Percentiles rank a stretch among this genome's conserved stretches.
phyloP scores from a whole-genome alignment of 78 protist species.

The Pigoraptor vietnamica region DNA sequence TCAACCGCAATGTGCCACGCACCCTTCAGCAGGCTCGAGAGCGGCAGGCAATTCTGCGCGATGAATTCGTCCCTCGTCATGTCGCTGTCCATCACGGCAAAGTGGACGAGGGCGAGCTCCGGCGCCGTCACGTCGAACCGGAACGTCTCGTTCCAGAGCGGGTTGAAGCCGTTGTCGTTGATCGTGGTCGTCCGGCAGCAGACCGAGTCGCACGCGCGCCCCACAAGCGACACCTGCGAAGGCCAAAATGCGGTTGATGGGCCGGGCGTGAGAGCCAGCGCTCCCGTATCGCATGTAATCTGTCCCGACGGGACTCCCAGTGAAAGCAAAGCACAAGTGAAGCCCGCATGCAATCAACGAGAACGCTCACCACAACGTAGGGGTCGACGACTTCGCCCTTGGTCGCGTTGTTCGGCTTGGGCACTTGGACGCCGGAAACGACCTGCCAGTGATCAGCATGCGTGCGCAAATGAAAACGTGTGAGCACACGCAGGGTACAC shows the following conservation, averaged over 20 bases:
- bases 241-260: not conserved
- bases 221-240: not conserved
- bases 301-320: not conserved
- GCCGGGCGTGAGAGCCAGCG: not conserved
- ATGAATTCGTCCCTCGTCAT: not conserved
- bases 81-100: constrained; percentile 7
- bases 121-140: not conserved
- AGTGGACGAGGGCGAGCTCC: constrained; percentile 19
- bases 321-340: not conserved
- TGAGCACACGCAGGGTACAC: too few species aligned
- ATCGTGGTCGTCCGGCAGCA: constrained; percentile 3
- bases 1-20: too few species aligned
- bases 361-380: constrained; percentile 12
- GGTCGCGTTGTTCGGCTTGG: not conserved
- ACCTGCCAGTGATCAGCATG: too few species aligned
- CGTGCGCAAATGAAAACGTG: too few species aligned
- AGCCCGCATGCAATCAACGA: not conserved
- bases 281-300: not conserved
- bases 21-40: not conserved
- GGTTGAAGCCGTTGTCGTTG: constrained; percentile 46
- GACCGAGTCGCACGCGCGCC: not conserved
- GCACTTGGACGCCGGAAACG: constrained; percentile 9
- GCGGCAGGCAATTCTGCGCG: not conserved
- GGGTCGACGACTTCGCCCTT: constrained; percentile 46
- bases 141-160: constrained; percentile 16